A percentile compares a stretch with the other conserved stretches of the same genome.
Conservation (phyloP, 2,329 filamentous ascomycete species). For the Cryphonectria japonica region DNA sequence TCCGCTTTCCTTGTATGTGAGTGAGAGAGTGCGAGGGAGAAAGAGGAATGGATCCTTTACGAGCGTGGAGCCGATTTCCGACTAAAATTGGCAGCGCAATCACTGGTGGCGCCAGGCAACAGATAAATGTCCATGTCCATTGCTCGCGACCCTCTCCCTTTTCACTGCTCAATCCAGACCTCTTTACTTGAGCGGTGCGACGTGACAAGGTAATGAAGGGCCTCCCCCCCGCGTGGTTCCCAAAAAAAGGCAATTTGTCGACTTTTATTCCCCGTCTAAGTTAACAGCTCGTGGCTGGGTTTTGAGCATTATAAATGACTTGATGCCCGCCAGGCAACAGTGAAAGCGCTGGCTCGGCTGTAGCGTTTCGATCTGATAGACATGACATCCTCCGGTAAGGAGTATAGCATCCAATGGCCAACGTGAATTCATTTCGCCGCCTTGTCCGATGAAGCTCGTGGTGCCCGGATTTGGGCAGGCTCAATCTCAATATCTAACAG, state of each 20-base stretch:
- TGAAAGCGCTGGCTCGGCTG: background rate
- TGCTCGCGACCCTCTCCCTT: background rate
- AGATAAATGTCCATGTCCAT: background rate
- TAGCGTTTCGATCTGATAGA: background rate
- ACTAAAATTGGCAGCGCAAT: background rate
- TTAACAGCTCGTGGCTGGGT: background rate
- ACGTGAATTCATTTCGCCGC: background rate
- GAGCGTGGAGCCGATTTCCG: background rate
- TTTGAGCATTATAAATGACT: background rate
- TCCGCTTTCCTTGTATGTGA: background rate
- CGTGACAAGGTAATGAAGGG: background rate
- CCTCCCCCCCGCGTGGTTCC: background rate
- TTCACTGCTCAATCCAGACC: background rate
- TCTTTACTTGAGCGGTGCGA: background rate
- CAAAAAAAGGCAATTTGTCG: background rate
- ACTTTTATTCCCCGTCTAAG: background rate
- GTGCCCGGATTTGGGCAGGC: background rate
- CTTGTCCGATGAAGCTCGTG: background rate
- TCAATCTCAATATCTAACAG: background rate
- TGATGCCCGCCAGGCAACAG: background rate
- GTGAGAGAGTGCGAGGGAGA: no score
- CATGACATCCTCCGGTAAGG: background rate
- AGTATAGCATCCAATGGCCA: background rate
- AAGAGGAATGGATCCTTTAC: background rate
- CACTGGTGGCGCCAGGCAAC: constrained; percentile 1